Percentiles rank a stretch among this genome's conserved stretches.
Conservation (phyloP, 176 grass and related monocot species). For the Eragrostis curvula region DNA sequence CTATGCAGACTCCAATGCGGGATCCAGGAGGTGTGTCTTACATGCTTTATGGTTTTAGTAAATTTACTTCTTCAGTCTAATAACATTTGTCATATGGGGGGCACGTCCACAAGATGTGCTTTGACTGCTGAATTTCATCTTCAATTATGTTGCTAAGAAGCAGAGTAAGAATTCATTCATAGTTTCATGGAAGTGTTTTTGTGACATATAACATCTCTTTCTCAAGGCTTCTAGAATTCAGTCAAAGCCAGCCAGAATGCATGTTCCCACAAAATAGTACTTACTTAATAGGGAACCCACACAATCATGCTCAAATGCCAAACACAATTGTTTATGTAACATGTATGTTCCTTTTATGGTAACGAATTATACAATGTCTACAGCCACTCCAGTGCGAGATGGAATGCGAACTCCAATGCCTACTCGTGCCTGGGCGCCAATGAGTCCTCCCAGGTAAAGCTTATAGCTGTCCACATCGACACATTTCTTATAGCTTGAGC, state of each 20-base stretch:
- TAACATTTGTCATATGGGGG: neutral
- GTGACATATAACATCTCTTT: neutral
- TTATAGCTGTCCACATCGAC: neutral
- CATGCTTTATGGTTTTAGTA: slow-evolving; percentile 10
- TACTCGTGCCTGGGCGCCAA: slow-evolving; percentile 65
- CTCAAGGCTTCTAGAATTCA: no score
- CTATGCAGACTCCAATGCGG: slow-evolving; percentile 79
- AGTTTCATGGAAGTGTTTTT: neutral
- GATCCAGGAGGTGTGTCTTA: slow-evolving; percentile 63
- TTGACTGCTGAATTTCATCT: slow-evolving; percentile 26
- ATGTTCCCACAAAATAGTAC: no score
- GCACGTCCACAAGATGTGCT: neutral
- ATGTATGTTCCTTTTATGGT: neutral
- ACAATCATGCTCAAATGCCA: slow-evolving; percentile 5
- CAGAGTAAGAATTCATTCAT: slow-evolving; percentile 1
- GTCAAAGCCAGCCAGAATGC: no score
- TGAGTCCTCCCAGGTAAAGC: slow-evolving; percentile 67
- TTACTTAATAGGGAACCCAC: neutral
- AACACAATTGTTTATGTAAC: neutral
- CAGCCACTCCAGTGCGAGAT: slow-evolving; percentile 81
- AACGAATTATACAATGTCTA: slow-evolving; percentile 31
- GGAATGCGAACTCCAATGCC: slow-evolving; percentile 73
- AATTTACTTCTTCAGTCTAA: neutral
- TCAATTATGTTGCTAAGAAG: slow-evolving; percentile 23
- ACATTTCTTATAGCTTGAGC: neutral